Percentiles rank a stretch among this genome's conserved stretches.
These are phyloP conservation scores for Selaginella moellendorffii DNA, from an alignment of 75 land plant genomes.

Conservation along the genomic window DNA sequence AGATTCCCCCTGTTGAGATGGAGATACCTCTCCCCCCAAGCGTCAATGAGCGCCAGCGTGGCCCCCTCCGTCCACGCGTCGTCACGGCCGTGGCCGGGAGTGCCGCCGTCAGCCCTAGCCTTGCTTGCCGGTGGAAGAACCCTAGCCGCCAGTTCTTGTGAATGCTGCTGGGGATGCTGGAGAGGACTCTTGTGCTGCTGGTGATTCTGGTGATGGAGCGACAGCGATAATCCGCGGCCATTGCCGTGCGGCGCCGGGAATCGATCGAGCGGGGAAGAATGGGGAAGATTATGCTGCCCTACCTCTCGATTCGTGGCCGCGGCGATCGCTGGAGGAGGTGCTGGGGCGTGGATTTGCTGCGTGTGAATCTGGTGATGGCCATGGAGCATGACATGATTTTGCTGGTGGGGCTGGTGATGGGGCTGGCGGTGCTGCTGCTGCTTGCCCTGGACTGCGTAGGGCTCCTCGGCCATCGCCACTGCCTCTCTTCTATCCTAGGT, in stretches of 20 bases:
- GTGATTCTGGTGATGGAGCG: not conserved
- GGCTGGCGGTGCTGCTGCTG: not conserved
- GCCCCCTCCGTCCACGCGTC: constrained; percentile 85
- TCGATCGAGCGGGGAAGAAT: not conserved
- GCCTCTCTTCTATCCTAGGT: not conserved
- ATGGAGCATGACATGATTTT: not conserved
- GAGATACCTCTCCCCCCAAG: constrained; percentile 71
- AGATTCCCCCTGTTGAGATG: constrained; percentile 63
- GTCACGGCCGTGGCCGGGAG: constrained; percentile 20
- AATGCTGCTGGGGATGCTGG: too few species aligned
- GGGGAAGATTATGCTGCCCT: too few species aligned
- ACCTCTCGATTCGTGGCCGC: too few species aligned
- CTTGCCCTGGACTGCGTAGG: not conserved
- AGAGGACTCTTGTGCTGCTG: not conserved
- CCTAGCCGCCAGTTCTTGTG: not conserved
- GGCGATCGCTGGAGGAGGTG: too few species aligned
- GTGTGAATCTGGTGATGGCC: not conserved
- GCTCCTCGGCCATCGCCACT: not conserved
- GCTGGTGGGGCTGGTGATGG: not conserved
- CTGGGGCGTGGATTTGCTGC: not conserved
- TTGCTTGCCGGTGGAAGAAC: not conserved
- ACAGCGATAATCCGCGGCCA: not conserved
- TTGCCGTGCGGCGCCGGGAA: not conserved
- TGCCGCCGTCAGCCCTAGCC: not conserved
- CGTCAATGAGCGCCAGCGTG: constrained; percentile 49